Conservation (phyloP, 352 stramenopile genomes). For the Pythium insidiosum region DNA sequence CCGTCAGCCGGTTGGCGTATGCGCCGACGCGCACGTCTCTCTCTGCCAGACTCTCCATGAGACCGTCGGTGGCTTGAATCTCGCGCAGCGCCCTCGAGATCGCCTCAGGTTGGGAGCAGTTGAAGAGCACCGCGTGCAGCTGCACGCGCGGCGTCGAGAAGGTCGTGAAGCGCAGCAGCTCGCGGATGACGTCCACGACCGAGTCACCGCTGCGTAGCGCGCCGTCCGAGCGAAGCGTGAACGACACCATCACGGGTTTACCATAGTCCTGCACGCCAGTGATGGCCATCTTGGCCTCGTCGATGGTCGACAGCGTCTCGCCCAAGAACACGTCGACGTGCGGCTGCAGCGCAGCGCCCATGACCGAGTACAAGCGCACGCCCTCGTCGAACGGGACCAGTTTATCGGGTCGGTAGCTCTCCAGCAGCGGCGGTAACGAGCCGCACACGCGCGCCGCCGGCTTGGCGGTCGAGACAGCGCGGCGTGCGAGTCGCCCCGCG, state of each 20-base stretch:
- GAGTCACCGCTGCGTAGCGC: slow-evolving; percentile 66
- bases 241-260: slow-evolving; percentile 73
- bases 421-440: slow-evolving; percentile 79
- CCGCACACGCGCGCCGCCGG: slow-evolving; percentile 49
- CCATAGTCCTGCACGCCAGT: slow-evolving; percentile 39
- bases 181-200: slow-evolving; percentile 29
- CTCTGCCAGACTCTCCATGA: slow-evolving; percentile 4
- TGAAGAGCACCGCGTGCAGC: slow-evolving; percentile 82
- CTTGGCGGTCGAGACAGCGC: slow-evolving; percentile 3
- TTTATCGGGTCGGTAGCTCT: slow-evolving; percentile 84
- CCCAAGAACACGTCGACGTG: slow-evolving; percentile 78
- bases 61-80: slow-evolving; percentile 24
- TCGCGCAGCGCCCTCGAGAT: slow-evolving; percentile 69
- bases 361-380: slow-evolving; percentile 59
- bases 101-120: slow-evolving; percentile 83
- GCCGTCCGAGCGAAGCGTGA: slow-evolving; percentile 62
- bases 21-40: slow-evolving; percentile 46
- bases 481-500: slow-evolving; percentile 46
- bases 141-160: slow-evolving; percentile 4
- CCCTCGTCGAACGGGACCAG: slow-evolving; percentile 61
- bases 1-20: slow-evolving; percentile 86
- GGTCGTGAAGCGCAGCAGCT: slow-evolving; percentile 24
- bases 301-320: slow-evolving; percentile 84
- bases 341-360: slow-evolving; percentile 47
- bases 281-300: slow-evolving; percentile 80